Base-by-base conservation (phyloP, 306 rosid genomes). In the Pyrus betulifolia region DNA sequence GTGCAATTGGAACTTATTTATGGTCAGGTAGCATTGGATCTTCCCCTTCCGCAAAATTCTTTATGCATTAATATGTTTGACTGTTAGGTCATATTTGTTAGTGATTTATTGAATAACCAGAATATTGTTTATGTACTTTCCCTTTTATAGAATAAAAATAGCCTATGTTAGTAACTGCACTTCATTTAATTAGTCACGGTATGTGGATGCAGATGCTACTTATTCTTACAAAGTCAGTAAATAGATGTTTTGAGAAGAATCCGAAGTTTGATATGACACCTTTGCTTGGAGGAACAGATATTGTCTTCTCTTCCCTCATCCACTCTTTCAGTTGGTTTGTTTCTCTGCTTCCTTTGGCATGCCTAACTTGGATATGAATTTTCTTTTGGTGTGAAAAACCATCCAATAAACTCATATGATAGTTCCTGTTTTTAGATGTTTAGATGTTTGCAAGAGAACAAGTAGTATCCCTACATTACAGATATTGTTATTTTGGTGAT, bases 211-310 rank as follows among this genome's bases (percentile, higher is more conserved):
- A 93, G 98, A 86, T 93, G 94, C 85, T 93, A 78, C 93, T 93
- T 76, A 93, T 93, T 84, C 81, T 93, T 77, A 93, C 98, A 45
- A 91, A 93, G 90, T 88, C 98, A 30, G 89, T 93, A 72, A 90
- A 90, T 85, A 90, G 87, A 83, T 91, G 94, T 86, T 93, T 93
- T 84, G 98, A 91, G 93, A 93, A 89, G 94, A 93, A 93, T 69
- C 85, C 98, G n/a, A 93, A 91, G 90, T 93, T 93, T 87, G 98
- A 93, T 80, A 93, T 91, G 97, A 87, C 98, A 73, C 88, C 97
- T 78, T 87, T 93, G 88, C 97, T 93, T 77, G 98, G 98, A 79
- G 98, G 97, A 86, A 93, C 98, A n/a, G 97, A 93, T 79, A 76
- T 64, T 81, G 96, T 93, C 85, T 93, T 93, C 96, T 88, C 98